Percentiles rank a stretch among this genome's conserved stretches.
phyloP scores from a whole-genome alignment of 352 stramenopile species.

The Phytophthora citrophthora region DNA sequence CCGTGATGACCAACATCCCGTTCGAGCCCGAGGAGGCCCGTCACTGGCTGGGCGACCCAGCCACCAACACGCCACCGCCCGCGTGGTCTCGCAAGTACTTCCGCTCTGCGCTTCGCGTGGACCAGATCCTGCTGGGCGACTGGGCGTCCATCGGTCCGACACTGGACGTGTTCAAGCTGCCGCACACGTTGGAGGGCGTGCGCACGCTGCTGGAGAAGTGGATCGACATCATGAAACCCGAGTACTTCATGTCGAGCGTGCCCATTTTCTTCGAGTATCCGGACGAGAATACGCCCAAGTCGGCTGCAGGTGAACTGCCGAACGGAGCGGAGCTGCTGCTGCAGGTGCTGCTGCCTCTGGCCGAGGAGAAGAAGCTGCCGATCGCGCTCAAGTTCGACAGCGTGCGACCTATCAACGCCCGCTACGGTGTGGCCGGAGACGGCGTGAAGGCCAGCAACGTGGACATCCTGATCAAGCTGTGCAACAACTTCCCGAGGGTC shows the following conservation, averaged over 20 bases:
- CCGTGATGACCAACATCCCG: slow-evolving; percentile 96
- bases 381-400: slow-evolving; percentile 95
- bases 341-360: slow-evolving; percentile 91
- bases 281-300: slow-evolving; percentile 27
- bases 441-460: slow-evolving; percentile 93
- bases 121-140: slow-evolving; percentile 91
- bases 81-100: slow-evolving; percentile 77
- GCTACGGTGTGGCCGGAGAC: slow-evolving; percentile 82
- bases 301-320: slow-evolving; percentile 27
- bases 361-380: slow-evolving; percentile 87
- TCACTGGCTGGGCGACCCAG: slow-evolving; percentile 54
- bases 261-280: slow-evolving; percentile 89
- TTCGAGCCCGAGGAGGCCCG: slow-evolving; percentile 71
- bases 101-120: slow-evolving; percentile 91
- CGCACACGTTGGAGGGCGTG: slow-evolving; percentile 81
- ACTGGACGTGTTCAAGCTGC: slow-evolving; percentile 55
- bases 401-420: slow-evolving; percentile 89
- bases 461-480: slow-evolving; percentile 87
- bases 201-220: slow-evolving; percentile 88
- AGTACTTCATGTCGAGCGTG: slow-evolving; percentile 95
- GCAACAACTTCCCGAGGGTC: slow-evolving; percentile 87
- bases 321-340: slow-evolving; percentile 75
- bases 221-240: slow-evolving; percentile 91
- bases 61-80: slow-evolving; percentile 43
- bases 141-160: slow-evolving; percentile 72